A percentile compares a stretch with the other conserved stretches of the same genome.
These are phyloP conservation scores for Leptodermis oblonga DNA, from an alignment of 257 asterid genomes.

Conservation along the genomic window DNA sequence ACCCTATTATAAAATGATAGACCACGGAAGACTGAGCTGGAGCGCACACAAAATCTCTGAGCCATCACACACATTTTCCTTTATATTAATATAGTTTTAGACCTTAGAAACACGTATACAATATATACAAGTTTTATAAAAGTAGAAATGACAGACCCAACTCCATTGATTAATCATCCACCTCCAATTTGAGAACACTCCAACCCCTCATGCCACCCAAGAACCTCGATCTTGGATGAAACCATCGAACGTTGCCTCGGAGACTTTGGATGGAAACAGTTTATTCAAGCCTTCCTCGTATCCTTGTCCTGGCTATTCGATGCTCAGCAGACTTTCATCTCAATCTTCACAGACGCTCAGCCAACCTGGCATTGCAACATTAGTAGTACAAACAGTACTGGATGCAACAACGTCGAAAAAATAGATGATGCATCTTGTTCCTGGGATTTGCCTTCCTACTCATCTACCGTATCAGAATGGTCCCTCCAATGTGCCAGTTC, in stretches of 20 bases:
- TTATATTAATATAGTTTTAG: too few species aligned
- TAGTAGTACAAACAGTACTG: not conserved
- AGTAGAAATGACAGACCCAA: too few species aligned
- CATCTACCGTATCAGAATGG: slow-evolving; percentile 66
- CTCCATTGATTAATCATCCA: slow-evolving; percentile 3
- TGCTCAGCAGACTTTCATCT: slow-evolving; percentile 63
- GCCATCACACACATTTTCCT: too few species aligned
- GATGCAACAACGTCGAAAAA: too few species aligned
- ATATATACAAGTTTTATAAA: too few species aligned
- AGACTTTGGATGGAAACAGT: slow-evolving; percentile 49
- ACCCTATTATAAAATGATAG: too few species aligned
- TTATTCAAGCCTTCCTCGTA: slow-evolving; percentile 44
- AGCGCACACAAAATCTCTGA: too few species aligned
- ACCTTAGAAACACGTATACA: too few species aligned
- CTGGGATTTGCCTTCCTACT: slow-evolving; percentile 39
- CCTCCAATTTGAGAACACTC: not conserved
- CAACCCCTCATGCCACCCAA: not conserved
- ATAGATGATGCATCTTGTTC: slow-evolving; percentile 30
- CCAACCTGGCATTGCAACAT: slow-evolving; percentile 46
- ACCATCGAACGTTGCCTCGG: slow-evolving; percentile 66
- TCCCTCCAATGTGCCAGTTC: slow-evolving; percentile 56
- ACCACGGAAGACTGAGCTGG: too few species aligned
- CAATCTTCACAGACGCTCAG: slow-evolving; percentile 52
- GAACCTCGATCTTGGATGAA: slow-evolving; percentile 39
- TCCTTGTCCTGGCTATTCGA: slow-evolving; percentile 70